These are phyloP conservation scores for Metschnikowia gruessii DNA, from an alignment of 805 yeast species.

Conservation along the genomic window DNA sequence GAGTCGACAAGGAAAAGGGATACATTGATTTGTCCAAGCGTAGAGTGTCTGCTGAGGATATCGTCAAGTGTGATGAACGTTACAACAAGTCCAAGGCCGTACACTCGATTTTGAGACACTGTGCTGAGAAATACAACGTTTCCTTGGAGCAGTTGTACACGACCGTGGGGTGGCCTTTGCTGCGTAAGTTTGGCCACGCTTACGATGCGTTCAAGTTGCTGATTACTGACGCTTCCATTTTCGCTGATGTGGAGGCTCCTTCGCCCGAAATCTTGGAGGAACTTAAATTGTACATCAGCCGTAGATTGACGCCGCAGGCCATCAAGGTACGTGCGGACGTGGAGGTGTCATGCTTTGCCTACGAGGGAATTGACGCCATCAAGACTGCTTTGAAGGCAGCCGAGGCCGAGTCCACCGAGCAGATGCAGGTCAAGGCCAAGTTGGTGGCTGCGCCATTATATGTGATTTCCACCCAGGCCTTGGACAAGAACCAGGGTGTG, in stretches of 20 bases:
- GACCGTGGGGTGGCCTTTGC: slow-evolving; percentile 95
- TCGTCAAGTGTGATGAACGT: slow-evolving; percentile 94
- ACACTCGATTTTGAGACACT: slow-evolving; percentile 96
- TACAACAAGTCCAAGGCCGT: slow-evolving; percentile 96
- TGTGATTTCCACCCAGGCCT: slow-evolving; percentile 87
- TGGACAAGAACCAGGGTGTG: slow-evolving; percentile 88
- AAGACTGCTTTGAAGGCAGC: slow-evolving; percentile 85
- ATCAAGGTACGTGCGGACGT: slow-evolving; percentile 98
- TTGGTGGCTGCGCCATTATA: slow-evolving; percentile 97
- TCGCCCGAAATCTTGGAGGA: slow-evolving; percentile 75
- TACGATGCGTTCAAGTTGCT: slow-evolving; percentile 96
- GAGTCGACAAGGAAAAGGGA: slow-evolving; percentile 98
- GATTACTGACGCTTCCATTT: slow-evolving; percentile 85
- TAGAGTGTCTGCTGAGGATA: slow-evolving; percentile 97
- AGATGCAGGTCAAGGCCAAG: slow-evolving; percentile 86
- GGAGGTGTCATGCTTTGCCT: slow-evolving; percentile 94
- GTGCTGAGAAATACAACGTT: slow-evolving; percentile 93
- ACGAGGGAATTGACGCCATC: slow-evolving; percentile 97
- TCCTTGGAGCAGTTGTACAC: slow-evolving; percentile 83
- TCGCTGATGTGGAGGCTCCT: slow-evolving; percentile 75
- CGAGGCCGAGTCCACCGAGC: slow-evolving; percentile 78
- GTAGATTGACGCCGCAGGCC: slow-evolving; percentile 97
- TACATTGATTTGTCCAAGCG: slow-evolving; percentile 97
- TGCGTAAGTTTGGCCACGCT: slow-evolving; percentile 93
- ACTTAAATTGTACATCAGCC: slow-evolving; percentile 79